Evolutionary conservation across 2,329 filamentous ascomycete species (phyloP).

Genomic region (Blastomyces percursus): DNA sequence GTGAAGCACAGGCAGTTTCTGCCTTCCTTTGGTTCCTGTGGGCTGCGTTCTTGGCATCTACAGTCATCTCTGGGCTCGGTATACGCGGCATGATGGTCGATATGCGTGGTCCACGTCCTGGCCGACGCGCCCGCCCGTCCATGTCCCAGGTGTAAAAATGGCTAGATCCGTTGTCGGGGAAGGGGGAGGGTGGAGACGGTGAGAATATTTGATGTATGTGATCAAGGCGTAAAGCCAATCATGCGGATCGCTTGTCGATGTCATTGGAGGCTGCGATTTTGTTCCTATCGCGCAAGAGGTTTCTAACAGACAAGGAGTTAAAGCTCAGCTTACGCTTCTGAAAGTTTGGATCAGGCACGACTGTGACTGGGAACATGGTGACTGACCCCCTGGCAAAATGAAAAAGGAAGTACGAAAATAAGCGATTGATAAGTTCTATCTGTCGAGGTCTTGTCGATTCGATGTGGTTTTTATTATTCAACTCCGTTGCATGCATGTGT

Average conservation of each 20-base stretch:
- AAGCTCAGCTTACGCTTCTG: too few species aligned
- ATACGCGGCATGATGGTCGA: constrained; percentile 4
- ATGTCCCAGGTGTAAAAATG: constrained; percentile 15
- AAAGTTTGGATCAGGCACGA: not conserved
- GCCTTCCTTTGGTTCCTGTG: constrained; percentile 45
- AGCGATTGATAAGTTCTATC: not conserved
- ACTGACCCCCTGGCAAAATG: not conserved
- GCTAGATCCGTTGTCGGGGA: not conserved
- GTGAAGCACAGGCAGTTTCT: constrained; percentile 40
- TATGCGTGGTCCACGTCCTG: constrained; percentile 8
- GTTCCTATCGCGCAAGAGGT: not conserved
- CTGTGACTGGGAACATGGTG: not conserved
- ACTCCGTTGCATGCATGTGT: not conserved
- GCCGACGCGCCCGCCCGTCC: constrained; percentile 10
- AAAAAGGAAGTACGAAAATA: not conserved
- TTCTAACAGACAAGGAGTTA: not conserved
- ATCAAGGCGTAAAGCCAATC: not conserved
- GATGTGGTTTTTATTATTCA: too few species aligned
- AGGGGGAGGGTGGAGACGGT: not conserved
- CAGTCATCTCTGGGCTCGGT: constrained; percentile 31
- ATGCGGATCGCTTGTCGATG: too few species aligned
- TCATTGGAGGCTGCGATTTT: too few species aligned
- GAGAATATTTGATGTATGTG: not conserved
- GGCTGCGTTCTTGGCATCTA: constrained; percentile 33
- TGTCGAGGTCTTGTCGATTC: not conserved